Conservation (phyloP, 768 basidiomycete genomes). For the Fistulinella prunicolor region DNA sequence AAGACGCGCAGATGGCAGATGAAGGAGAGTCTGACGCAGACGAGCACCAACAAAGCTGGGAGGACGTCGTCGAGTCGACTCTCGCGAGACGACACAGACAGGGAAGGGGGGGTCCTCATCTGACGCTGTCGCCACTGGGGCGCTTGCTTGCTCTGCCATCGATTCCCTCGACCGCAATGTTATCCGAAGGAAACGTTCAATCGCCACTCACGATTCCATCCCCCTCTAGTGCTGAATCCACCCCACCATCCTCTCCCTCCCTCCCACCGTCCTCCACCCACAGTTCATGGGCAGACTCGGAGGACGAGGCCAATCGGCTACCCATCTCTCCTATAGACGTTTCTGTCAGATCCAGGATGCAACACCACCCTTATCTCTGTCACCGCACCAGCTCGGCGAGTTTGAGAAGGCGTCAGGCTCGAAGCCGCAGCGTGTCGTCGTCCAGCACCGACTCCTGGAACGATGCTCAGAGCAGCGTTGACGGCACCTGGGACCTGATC, state of each 20-base stretch:
- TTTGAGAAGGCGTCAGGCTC: not conserved
- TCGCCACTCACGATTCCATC: slow-evolving; percentile 28
- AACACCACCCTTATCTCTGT: not conserved
- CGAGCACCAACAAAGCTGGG: slow-evolving; percentile 8
- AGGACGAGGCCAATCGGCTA: slow-evolving; percentile 10
- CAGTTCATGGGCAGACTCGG: slow-evolving; percentile 5
- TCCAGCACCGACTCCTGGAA: slow-evolving; percentile 25
- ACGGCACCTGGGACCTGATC: slow-evolving; percentile 25
- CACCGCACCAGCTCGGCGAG: not conserved
- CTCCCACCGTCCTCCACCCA: slow-evolving; percentile 12
- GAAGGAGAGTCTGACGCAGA: not conserved
- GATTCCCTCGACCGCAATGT: slow-evolving; percentile 23
- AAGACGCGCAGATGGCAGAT: slow-evolving; percentile 14
- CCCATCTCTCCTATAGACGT: not conserved
- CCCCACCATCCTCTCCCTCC: slow-evolving; percentile 17
- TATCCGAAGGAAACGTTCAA: slow-evolving; percentile 17
- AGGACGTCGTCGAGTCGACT: slow-evolving; percentile 13
- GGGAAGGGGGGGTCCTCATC: not conserved
- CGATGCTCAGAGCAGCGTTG: slow-evolving; percentile 24
- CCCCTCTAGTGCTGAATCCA: slow-evolving; percentile 10
- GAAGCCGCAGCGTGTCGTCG: slow-evolving; percentile 16
- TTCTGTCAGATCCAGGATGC: too few species aligned
- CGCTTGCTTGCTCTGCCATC: slow-evolving; percentile 23
- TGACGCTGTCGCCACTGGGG: slow-evolving; percentile 1
- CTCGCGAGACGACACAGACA: slow-evolving; percentile 5